Conservation (phyloP, 176 grass and related monocot genomes). For the Elaeis guineensis region DNA sequence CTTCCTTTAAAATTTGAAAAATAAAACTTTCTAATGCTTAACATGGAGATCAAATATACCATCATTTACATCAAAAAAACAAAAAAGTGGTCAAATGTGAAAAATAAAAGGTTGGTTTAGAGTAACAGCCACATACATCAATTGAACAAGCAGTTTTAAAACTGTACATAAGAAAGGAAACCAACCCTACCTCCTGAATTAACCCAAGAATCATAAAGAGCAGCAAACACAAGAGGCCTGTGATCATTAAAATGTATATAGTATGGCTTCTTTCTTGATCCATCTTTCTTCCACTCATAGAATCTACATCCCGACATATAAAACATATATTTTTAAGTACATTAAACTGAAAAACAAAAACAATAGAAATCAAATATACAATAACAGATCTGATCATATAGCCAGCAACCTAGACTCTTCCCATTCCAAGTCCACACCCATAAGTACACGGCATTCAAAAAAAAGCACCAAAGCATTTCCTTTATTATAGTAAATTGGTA, state of each 20-base stretch:
- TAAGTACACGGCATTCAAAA: no score
- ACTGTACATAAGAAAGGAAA: constrained; percentile 10
- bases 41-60: no score
- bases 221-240: constrained; percentile 74
- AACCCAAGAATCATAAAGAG: constrained; percentile 67
- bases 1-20: no score
- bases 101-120: no score
- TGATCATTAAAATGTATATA: constrained; percentile 82
- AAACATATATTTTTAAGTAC: constrained; percentile 2
- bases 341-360: neutral
- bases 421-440: no score
- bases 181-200: constrained; percentile 49
- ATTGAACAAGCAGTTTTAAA: no score
- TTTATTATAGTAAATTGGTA: no score
- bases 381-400: constrained; percentile 1
- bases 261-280: constrained; percentile 73
- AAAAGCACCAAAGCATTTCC: no score
- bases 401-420: constrained; percentile 13
- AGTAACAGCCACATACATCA: no score
- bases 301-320: constrained; percentile 35
- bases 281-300: constrained; percentile 96
- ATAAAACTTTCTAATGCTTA: no score
- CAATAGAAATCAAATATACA: neutral
- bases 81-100: no score
- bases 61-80: no score